Percentiles rank a stretch among this genome's conserved stretches.
phyloP scores from a whole-genome alignment of 2,329 filamentous ascomycete species.

The Zymoseptoria tritici region DNA sequence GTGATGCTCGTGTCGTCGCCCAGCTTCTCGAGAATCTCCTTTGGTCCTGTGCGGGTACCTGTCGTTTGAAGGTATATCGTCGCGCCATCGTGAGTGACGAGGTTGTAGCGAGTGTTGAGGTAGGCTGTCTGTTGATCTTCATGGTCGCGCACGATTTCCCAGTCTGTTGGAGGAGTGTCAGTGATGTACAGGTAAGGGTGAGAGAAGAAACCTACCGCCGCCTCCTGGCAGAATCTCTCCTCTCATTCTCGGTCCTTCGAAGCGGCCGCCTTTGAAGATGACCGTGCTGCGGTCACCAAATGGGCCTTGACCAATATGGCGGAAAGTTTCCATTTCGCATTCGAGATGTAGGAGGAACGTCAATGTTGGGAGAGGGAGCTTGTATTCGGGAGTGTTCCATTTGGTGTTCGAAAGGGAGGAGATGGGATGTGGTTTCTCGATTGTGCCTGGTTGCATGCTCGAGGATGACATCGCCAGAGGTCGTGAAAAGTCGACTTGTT shows the following conservation, averaged over 20 bases:
- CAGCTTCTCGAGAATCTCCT: slow-evolving; percentile 18
- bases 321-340: slow-evolving; percentile 21
- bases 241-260: slow-evolving; percentile 17
- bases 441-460: slow-evolving; percentile 2
- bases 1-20: slow-evolving; percentile 19
- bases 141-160: slow-evolving; percentile 19
- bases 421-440: slow-evolving; percentile 6
- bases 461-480: background rate
- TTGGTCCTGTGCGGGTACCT: slow-evolving; percentile 22
- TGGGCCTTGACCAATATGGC: slow-evolving; percentile 16
- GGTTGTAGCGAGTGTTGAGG: slow-evolving; percentile 24
- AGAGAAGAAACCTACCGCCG: slow-evolving; percentile 10
- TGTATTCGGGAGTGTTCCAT: slow-evolving; percentile 21
- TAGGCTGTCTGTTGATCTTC: slow-evolving; percentile 23
- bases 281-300: slow-evolving; percentile 19
- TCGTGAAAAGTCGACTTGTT: no score
- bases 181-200: background rate
- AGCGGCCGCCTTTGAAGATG: slow-evolving; percentile 21
- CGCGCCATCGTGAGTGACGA: slow-evolving; percentile 23
- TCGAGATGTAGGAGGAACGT: slow-evolving; percentile 21
- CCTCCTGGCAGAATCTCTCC: slow-evolving; percentile 19
- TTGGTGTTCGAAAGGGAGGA: slow-evolving; percentile 15
- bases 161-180: slow-evolving; percentile 7
- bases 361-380: slow-evolving; percentile 15
- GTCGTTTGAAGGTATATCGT: slow-evolving; percentile 24